Evolutionary conservation across 331 rosid genomes (phyloP), one percentile per base, ranked within the genome.

Genomic region (Dryas integrifolia): DNA sequence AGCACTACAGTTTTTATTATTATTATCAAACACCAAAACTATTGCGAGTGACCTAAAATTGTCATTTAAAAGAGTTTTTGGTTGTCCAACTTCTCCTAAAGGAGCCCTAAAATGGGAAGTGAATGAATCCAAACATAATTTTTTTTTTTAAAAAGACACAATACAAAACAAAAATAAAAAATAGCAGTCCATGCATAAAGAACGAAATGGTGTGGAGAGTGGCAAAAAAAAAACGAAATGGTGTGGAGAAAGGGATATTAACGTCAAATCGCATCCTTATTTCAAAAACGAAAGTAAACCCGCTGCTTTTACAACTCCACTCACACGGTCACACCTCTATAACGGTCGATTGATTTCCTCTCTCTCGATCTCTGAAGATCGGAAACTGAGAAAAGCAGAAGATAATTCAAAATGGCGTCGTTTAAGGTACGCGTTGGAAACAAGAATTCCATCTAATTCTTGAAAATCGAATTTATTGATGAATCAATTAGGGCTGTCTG

Each of bases 401-500:
- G 6, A 30, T 4, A 8, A 0, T 0, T 5, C 35, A 13, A 44
- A 30, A 72, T 58, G 76, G 9, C 67, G 39, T 72, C 76, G 15
- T 45, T 58, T n/a, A 72, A 72, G 76, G 76, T 72, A 72, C 26
- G 70, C 16, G 24, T 47, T 26, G 35, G 35, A 30, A 30, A 2
- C 12, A 60, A 5, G 14, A 11, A 26, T 15, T 46, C 57, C 47
- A 9, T 30, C 9, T 7, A 5, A 58, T 44, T 58, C 2, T 26
- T 1, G 5, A 12, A 6, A 71, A 14, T 71, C 30, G 35, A 9
- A 45, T 56, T 56, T 16, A 47, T 55, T 56, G 43, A 12, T 12
- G 0, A 5, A 13, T 8, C 43, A 56, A 57, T 14, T 57, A 26
- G 57, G 75, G 46, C 0, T 24, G 39, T 6, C 21, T 16, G 44